A percentile compares a stretch with the other conserved stretches of the same genome.
These are phyloP conservation scores for Fusarium incarnatum DNA, from an alignment of 2,329 filamentous ascomycete species.

Conservation along the genomic window DNA sequence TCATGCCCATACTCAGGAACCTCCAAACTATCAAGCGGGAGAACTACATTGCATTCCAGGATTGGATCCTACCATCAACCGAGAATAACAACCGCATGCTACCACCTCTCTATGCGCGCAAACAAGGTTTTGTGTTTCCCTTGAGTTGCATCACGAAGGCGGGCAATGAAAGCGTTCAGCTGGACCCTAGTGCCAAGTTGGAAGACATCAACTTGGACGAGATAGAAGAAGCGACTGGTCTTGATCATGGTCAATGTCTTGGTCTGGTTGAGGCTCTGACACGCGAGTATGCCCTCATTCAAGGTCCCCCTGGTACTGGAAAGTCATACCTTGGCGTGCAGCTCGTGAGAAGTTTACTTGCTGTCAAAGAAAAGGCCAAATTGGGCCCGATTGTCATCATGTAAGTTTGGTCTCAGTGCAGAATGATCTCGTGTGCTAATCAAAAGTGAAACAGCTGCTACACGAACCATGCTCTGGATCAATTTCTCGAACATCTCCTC, in stretches of 20 bases:
- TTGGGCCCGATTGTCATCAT: constrained; percentile 60
- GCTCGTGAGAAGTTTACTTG: constrained; percentile 65
- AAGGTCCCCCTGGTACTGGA: constrained; percentile 77
- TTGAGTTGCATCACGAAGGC: constrained; percentile 51
- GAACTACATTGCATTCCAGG: constrained; percentile 11
- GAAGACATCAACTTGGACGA: background rate
- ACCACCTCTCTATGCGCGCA: constrained; percentile 63
- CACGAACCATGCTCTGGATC: constrained; percentile 61
- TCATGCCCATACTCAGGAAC: constrained; percentile 17
- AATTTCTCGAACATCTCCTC: constrained; percentile 68
- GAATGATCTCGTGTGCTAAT: background rate
- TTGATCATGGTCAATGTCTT: constrained; percentile 64
- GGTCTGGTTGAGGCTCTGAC: constrained; percentile 66
- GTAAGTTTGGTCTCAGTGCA: background rate
- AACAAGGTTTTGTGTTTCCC: constrained; percentile 62
- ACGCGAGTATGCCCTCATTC: constrained; percentile 68
- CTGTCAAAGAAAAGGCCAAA: constrained; percentile 51
- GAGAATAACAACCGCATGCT: background rate
- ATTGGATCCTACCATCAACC: constrained; percentile 14
- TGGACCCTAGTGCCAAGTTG: background rate
- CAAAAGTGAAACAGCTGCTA: constrained; percentile 56
- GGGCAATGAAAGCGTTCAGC: background rate
- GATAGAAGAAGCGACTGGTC: constrained; percentile 49
- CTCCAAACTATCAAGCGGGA: constrained; percentile 12
- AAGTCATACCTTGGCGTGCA: constrained; percentile 71